Conservation (phyloP, 164 flowering plant genomes). For the Dillenia suffruticosa region DNA sequence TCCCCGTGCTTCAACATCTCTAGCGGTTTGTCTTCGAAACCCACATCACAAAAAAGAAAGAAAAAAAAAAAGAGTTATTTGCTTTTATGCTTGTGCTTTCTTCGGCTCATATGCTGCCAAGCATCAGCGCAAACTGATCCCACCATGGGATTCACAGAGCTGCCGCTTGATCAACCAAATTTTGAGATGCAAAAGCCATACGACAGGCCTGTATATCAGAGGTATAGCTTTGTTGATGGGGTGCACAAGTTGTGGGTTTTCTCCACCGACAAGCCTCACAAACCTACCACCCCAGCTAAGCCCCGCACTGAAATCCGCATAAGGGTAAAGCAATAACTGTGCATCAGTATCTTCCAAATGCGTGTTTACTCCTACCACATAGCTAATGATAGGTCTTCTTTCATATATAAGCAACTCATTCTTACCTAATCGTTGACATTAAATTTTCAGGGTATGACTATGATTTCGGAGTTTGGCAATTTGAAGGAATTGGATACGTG, state of each 20-base stretch:
- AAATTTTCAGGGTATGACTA: slow-evolving; percentile 9
- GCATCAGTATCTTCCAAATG: no score
- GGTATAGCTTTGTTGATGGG: slow-evolving; percentile 21
- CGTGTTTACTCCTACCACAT: no score
- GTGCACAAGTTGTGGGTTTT: slow-evolving; percentile 34
- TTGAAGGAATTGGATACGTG: slow-evolving; percentile 7
- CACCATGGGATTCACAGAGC: slow-evolving; percentile 2
- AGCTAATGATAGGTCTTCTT: no score
- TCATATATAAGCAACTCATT: no score
- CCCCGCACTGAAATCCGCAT: slow-evolving; percentile 29
- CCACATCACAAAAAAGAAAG: no score
- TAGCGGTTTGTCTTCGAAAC: no score
- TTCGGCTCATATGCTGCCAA: no score
- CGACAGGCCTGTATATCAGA: slow-evolving; percentile 4
- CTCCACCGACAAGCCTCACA: slow-evolving; percentile 24
- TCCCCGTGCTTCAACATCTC: no score
- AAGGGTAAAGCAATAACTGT: neutral
- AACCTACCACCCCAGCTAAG: slow-evolving; percentile 17
- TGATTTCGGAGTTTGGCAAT: slow-evolving; percentile 30
- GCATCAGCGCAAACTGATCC: neutral
- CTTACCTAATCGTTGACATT: no score
- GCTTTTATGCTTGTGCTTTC: no score
- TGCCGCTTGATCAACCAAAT: slow-evolving; percentile 11
- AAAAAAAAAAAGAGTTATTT: no score
- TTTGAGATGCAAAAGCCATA: slow-evolving; percentile 16